These are phyloP conservation scores for Talaromyces sp. DNA, from an alignment of 2,329 filamentous ascomycete species.

Conservation along the genomic window DNA sequence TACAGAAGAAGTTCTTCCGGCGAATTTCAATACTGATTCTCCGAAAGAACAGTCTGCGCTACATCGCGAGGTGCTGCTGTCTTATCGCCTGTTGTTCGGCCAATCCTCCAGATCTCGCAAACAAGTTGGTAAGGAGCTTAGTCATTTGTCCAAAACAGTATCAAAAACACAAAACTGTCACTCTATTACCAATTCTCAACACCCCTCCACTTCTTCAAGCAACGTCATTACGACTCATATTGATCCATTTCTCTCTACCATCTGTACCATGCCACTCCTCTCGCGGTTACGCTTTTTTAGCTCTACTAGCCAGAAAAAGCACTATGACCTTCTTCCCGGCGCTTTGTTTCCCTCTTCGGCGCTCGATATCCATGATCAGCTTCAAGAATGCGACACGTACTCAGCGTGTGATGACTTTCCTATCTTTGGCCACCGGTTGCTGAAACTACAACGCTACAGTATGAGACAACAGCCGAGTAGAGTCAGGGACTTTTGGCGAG, in stretches of 20 bases:
- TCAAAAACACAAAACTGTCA: not conserved
- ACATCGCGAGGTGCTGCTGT: slow-evolving; percentile 12
- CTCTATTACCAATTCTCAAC: not conserved
- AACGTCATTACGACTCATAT: not conserved
- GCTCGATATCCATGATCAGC: slow-evolving; percentile 3
- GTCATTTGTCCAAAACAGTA: not conserved
- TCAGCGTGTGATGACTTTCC: slow-evolving; percentile 14
- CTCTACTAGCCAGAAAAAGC: not conserved
- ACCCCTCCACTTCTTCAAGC: not conserved
- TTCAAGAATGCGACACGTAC: slow-evolving; percentile 8
- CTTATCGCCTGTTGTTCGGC: slow-evolving; percentile 15
- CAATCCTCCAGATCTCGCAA: slow-evolving; percentile 12
- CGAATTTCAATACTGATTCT: not conserved
- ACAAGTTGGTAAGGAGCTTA: not conserved
- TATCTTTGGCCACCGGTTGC: slow-evolving; percentile 3
- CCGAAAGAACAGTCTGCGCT: not conserved
- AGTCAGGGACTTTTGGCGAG: slow-evolving; percentile 22
- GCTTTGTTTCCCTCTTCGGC: slow-evolving; percentile 7
- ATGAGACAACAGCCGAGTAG: slow-evolving; percentile 20
- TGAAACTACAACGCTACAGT: slow-evolving; percentile 18
- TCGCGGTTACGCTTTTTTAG: not conserved
- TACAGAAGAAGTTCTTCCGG: not conserved
- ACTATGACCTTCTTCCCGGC: not conserved
- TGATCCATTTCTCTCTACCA: slow-evolving; percentile 2
- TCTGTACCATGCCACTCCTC: not conserved